A percentile compares a stretch with the other conserved stretches of the same genome.
Conservation (phyloP, 345 rosid species). For the Pseudoturritis turrita region DNA sequence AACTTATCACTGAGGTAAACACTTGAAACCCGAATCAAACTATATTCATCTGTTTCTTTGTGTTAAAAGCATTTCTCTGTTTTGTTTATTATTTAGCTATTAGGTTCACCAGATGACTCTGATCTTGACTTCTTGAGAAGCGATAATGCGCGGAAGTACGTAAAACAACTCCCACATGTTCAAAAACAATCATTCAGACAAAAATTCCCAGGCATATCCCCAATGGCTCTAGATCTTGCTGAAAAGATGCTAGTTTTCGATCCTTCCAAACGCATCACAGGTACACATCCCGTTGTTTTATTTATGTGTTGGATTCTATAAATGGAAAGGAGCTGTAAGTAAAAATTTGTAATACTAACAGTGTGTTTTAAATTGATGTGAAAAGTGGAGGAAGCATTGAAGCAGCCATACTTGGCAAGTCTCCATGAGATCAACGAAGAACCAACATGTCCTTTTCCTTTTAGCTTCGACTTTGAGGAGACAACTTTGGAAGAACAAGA, state of each 20-base stretch:
- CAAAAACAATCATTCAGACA: conserved; percentile 63
- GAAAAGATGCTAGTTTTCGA: conserved; percentile 83
- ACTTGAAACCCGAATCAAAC: not conserved
- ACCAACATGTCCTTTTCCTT: conserved; percentile 65
- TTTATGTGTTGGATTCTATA: not conserved
- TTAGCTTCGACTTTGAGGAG: conserved; percentile 73
- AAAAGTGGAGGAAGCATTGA: conserved; percentile 77
- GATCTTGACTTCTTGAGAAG: conserved; percentile 83
- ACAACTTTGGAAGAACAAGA: conserved; percentile 62
- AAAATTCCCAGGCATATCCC: conserved; percentile 59
- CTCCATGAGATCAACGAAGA: conserved; percentile 95
- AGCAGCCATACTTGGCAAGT: conserved; percentile 69
- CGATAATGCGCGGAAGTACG: conserved; percentile 72
- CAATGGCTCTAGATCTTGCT: conserved; percentile 73
- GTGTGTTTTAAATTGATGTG: not conserved
- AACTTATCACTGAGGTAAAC: conserved; percentile 74
- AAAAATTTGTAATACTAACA: not conserved
- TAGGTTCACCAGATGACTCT: conserved; percentile 85
- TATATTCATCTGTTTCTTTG: not conserved
- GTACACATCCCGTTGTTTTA: conserved; percentile 26
- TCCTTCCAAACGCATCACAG: conserved; percentile 81
- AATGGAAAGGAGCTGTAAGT: not conserved
- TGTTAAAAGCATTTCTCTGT: conserved; percentile 4
- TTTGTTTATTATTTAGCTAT: conserved; percentile 33
- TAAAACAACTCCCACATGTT: conserved; percentile 69